phyloP scores from a whole-genome alignment of 1,284 basidiomycete species.

The Vanrija humicola region DNA sequence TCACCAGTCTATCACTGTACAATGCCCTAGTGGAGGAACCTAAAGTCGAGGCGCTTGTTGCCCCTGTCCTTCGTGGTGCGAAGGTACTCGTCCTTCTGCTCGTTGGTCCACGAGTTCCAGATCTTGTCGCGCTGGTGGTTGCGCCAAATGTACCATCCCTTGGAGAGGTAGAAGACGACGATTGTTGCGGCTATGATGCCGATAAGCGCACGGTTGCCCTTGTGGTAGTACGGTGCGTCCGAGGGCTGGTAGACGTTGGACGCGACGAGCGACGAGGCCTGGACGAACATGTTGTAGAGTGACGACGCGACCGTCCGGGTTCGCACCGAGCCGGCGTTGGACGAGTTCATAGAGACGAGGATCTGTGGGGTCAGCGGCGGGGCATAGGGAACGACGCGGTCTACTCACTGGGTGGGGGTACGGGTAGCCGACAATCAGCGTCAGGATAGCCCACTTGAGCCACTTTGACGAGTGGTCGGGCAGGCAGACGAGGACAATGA shows the following conservation, averaged over 20 bases:
- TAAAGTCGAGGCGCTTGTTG: conserved; percentile 28
- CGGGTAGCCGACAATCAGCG: conserved; percentile 16
- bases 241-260: conserved; percentile 34
- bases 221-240: conserved; percentile 31
- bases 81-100: conserved; percentile 29
- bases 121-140: conserved; percentile 26
- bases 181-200: conserved; percentile 25
- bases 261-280: conserved; percentile 30
- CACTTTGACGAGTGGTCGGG: conserved; percentile 15
- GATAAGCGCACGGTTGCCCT: conserved; percentile 32
- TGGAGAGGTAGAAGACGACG: conserved; percentile 20
- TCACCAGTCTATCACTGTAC: too few relatives aligned
- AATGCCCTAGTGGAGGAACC: conserved; percentile 7
- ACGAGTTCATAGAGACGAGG: conserved; percentile 24
- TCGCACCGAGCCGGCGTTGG: conserved; percentile 31
- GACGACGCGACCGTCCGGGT: conserved; percentile 32
- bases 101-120: conserved; percentile 30
- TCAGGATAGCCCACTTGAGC: conserved; percentile 15
- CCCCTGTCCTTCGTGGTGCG: conserved; percentile 28
- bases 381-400: too few relatives aligned
- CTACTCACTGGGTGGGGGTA: conserved; percentile 22
- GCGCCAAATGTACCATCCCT: conserved; percentile 22
- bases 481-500: conserved; percentile 22
- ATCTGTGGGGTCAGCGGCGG: conserved; percentile 1
- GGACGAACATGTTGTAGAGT: conserved; percentile 40